Evolutionary conservation across 2,329 filamentous ascomycete species (phyloP), one percentile per base, ranked within the genome.

Genomic region (Talaromyces marneffei): DNA sequence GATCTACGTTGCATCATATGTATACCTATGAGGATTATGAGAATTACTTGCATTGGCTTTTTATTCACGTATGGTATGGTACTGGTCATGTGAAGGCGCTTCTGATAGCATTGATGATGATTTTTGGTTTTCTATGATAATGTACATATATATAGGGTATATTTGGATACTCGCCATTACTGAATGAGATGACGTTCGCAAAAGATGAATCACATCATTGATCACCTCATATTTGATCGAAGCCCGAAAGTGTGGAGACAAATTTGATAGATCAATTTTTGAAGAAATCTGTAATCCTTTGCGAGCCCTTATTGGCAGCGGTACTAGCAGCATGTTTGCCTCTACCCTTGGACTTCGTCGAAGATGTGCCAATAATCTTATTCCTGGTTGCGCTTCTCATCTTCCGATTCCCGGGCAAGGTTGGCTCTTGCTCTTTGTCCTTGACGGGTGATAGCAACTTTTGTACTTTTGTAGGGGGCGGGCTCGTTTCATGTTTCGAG

Each of bases 341-440:
- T 37, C 44, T 58, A 10, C 16, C 44, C 10, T 46, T 63, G 12
- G 39, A 16, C 2, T 60, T 63, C 1, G 25, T 27, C 12, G 61
- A 42, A 29, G 61, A 63, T 14, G 42, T 71, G 39, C 71, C 77
- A 68, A 81, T 77, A 68, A 81, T 72, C 27, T 72, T 77, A 68
- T 81, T 82, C 81, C 37, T 77, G 72, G 67, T 87, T 86, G 65
- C 78, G 83, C 5, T 82, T 85, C 35, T 84, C 83, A 71, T 83
- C 86, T 65, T 80, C 78, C 52, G 76, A 79, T 71, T 82, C 83
- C 66, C 74, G n/a, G 50, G 50, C 20, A 55, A 33, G 23, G 27
- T 48, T 63, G 31, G 10, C 27, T 35, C 29, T 52, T 46, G 10
- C 2, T 48, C 23, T 65, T 61, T 69, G 69, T 70, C 61, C 72